These are phyloP conservation scores for Asterophora parasitica DNA, from an alignment of 768 basidiomycete species.

Conservation along the genomic window DNA sequence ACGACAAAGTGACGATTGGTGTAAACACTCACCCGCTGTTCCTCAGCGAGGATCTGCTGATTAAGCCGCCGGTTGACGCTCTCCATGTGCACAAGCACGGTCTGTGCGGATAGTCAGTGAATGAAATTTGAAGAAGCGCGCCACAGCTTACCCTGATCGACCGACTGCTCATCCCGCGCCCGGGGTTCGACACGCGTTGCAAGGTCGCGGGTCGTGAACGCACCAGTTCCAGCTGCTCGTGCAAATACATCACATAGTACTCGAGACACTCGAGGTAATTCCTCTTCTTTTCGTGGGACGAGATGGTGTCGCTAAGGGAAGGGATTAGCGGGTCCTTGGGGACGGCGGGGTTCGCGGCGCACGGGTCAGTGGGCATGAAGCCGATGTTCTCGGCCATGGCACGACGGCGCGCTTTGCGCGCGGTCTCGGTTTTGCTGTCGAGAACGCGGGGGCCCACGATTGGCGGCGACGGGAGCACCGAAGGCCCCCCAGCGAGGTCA, in stretches of 20 bases:
- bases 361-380: conserved; percentile 61
- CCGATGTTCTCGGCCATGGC: conserved; percentile 51
- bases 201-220: conserved; percentile 42
- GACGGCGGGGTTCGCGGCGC: conserved; percentile 18
- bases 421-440: conserved; percentile 37
- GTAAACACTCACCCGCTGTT: conserved; percentile 40
- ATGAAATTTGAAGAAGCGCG: not conserved
- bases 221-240: conserved; percentile 52
- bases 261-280: conserved; percentile 72
- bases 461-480: conserved; percentile 5
- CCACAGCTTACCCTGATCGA: conserved; percentile 51
- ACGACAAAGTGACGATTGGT: not conserved
- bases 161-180: conserved; percentile 51
- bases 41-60: conserved; percentile 45
- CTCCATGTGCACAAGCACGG: conserved; percentile 69
- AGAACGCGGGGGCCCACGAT: conserved; percentile 1
- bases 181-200: conserved; percentile 44
- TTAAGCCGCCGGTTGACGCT: conserved; percentile 48
- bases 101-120: conserved; percentile 32
- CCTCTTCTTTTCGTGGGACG: conserved; percentile 75
- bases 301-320: conserved; percentile 56
- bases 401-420: conserved; percentile 55
- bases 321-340: not conserved
- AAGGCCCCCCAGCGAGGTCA: conserved; percentile 28
- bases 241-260: conserved; percentile 62